These are phyloP conservation scores for Coemansia sp. DNA, from an alignment of 192 early-diverging fungal genomes.

Conservation along the genomic window DNA sequence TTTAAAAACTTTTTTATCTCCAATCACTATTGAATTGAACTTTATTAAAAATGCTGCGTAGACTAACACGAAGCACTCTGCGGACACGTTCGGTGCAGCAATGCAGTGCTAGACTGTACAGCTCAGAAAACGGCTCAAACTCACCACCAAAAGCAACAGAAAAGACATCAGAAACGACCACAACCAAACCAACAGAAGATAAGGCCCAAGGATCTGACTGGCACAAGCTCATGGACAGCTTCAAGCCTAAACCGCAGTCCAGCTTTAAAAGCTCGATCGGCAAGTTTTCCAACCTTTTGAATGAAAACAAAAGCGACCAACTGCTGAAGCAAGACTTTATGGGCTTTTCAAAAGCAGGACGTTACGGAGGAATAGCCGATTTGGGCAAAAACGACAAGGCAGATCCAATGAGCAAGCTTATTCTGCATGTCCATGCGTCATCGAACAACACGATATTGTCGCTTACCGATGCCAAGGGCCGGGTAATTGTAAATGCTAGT, in stretches of 20 bases:
- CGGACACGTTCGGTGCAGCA: conserved; percentile 1
- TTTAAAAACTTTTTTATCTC: conserved; percentile 10
- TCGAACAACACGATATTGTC: conserved; percentile 90
- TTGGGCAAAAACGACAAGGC: not conserved
- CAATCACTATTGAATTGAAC: not conserved
- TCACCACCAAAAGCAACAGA: not conserved
- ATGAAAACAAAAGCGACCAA: not conserved
- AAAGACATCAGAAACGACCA: not conserved
- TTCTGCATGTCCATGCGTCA: conserved; percentile 52
- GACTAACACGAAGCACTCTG: conserved; percentile 1
- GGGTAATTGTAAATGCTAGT: conserved; percentile 68
- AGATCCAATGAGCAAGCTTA: conserved; percentile 35
- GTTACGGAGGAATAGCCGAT: conserved; percentile 2
- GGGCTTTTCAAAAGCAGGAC: not conserved
- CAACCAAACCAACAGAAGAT: not conserved
- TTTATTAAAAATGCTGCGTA: conserved; percentile 13
- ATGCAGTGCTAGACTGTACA: conserved; percentile 8
- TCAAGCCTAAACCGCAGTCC: conserved; percentile 3
- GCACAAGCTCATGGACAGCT: conserved; percentile 15
- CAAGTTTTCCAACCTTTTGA: not conserved
- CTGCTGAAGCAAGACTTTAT: conserved; percentile 17
- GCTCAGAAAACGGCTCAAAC: conserved; percentile 4
- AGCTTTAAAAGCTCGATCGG: not conserved
- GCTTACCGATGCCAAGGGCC: conserved; percentile 68
- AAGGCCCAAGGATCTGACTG: not conserved